Evolutionary conservation across 306 rosid species (phyloP), one percentile per base, ranked within the genome.

Genomic region (Elaeagnus macrophylla): DNA sequence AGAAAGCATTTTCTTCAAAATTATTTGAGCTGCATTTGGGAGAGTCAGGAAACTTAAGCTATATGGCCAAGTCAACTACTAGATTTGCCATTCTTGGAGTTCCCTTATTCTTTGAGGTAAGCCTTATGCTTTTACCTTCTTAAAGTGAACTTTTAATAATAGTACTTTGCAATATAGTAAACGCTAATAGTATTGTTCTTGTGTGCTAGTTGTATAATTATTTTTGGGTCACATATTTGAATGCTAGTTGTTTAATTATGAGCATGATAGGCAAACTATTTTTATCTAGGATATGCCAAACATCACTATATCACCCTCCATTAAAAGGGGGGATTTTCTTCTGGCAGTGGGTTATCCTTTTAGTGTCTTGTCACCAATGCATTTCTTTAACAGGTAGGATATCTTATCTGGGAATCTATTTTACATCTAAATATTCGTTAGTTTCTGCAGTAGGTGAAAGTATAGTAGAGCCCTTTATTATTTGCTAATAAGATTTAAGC

Each of bases 361-460:
- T 77, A 95, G 97, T 47, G 73, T 91, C 71, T 67, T 91, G 54
- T 86, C 95, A 78, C 91, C 95, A 12, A 45, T 80, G 52, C 97
- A 91, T 70, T 91, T 91, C 81, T 82, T 82, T 67, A 91, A 86
- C 82, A 86, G 96, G 97, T 86, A 70, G 43, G 37, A 46, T 40
- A 37, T 44, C 37, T 60, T 62, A 36, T 59, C 37, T 49, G 17
- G 43, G 16, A 18, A 56, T 36, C 10, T 25, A 25, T 5, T 16
- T 59, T 14, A 10, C 20, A 44, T 15, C 16, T 43, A 8, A 51
- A 61, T 6, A 36, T 35, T 44, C 9, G 39, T n/a, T 16, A 14
- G 48, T 12, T 64, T 55, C 41, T 25, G 4, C 8, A 38, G 19
- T 8, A 39, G 56, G 3, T 11, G 48, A 17, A 20, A 25, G 32